Base-by-base conservation (phyloP, 1,284 basidiomycete genomes). In the Trichosporon faecale region DNA sequence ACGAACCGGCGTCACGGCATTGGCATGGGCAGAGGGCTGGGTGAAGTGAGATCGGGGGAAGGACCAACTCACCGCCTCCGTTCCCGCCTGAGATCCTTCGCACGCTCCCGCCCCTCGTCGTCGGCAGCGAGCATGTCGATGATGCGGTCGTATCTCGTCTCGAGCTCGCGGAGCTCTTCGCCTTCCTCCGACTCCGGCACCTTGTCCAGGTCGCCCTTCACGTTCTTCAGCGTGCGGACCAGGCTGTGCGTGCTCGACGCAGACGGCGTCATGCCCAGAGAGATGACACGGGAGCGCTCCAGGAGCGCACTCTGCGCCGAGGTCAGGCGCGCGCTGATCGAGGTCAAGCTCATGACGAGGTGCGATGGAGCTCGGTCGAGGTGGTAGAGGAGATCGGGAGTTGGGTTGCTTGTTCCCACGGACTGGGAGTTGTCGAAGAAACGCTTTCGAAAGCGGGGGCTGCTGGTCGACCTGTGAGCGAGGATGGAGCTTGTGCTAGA, bases 241-340 rank as follows among this genome's bases (percentile, higher is more conserved):
- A 84, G 80, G 70, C 78, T 76, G 14, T 76, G 75, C 21, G 78
- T 77, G 9, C 79, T 76, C 2, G 79, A 76, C 0, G 82, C 77
- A 3, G 76, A 78, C 0, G 83, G 80, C 21, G 77, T 75, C 55
- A 84, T 77, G 31, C 78, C 78, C 29, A 84, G 77, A 0, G 78
- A 79, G 66, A 83, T 68, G 64, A 84, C 77, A 23, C 83, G 80
- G 3, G 78, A 78, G 61, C 83, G 76, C 69, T 84, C 83, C 64
- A 84, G 76, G 2, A 84, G 76, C 67, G 81, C 77, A 8, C 79
- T 72, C 18, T 82, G 82, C 29, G 80, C 77, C n/a, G 80, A 77
- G 3, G 80, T 82, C 8, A 83, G 76, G 27, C 80, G 75, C 49
- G 77, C 76, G 2, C 77, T 78, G 64, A 81, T 70, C 18, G 77